Evolutionary conservation across 441 rosid genomes (phyloP), one percentile per base, ranked within the genome.

Genomic region (Gossypium schwendimanii): DNA sequence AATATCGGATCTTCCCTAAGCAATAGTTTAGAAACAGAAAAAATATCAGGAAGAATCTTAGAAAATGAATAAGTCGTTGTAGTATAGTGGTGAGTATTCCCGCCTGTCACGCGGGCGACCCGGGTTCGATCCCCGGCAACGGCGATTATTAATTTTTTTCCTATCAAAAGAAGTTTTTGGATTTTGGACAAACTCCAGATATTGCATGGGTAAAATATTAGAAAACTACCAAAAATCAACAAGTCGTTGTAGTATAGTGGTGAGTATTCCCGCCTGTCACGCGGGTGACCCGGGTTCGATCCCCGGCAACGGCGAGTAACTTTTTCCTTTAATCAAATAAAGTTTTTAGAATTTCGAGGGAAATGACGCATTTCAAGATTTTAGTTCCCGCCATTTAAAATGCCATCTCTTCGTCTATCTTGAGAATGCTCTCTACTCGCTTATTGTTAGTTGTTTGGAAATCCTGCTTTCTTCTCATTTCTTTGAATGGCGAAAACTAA

Each of bases 31-130:
- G 0, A 31, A 31, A 4, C 23, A 21, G 23, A 4, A 0, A 0
- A 4, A 0, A 0, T 28, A 24, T 0, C 0, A 2, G 0, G 0
- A 24, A 2, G 28, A 24, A 0, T 0, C 2, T 21, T 21, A 21
- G 23, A 21, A 21, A 21, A 21, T 21, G 1, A 21, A 21, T 21
- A 0, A 1, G 89, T 87, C 86, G 86, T 87, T 82, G 87, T 90
- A 87, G 93, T 90, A 90, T 89, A 89, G 95, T 92, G 97, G 97
- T 88, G 0, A 92, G 97, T 86, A 89, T 89, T 82, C 87, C 90
- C 92, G 98, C 91, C 96, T 91, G 91, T 90, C 96, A 88, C 89
- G 86, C 93, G 91, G 92, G 88, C 15, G 93, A 89, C 95, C 92
- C 89, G 90, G 89, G 86, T 90, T 90, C 92, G 91, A 88, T 86